A percentile compares a stretch with the other conserved stretches of the same genome.
Evolutionary conservation across 805 yeast species (phyloP).

Genomic region (Lachancea nothofagi): DNA sequence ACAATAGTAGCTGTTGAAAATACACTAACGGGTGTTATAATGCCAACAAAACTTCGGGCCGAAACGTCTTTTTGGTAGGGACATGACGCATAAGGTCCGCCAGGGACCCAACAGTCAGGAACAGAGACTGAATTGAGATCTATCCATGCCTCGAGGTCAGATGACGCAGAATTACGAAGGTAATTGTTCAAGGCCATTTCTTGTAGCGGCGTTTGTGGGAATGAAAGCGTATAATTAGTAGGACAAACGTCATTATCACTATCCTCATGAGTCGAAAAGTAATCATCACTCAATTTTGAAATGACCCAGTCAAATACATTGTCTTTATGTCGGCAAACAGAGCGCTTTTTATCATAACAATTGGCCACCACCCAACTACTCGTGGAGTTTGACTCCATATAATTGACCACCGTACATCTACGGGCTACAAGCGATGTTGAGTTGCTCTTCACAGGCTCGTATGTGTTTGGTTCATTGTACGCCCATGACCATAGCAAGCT

Average conservation of each 20-base stretch:
- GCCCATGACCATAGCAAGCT: conserved; percentile 73
- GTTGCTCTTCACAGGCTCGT: conserved; percentile 12
- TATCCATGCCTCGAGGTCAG: conserved; percentile 48
- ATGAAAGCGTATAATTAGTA: conserved; percentile 34
- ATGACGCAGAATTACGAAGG: conserved; percentile 12
- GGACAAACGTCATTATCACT: conserved; percentile 33
- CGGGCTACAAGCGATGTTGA: conserved; percentile 32
- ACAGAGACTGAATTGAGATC: conserved; percentile 74
- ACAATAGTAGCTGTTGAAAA: conserved; percentile 49
- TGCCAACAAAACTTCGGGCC: conserved; percentile 49
- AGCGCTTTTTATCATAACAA: conserved; percentile 51
- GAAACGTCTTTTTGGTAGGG: conserved; percentile 63
- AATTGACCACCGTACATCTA: conserved; percentile 41
- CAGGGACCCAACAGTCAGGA: conserved; percentile 75
- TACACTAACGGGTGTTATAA: conserved; percentile 62
- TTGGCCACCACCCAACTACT: conserved; percentile 62
- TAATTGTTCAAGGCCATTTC: conserved; percentile 29
- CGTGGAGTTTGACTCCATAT: conserved; percentile 14
- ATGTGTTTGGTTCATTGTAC: conserved; percentile 42
- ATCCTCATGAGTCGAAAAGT: conserved; percentile 37
- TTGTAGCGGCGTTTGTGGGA: conserved; percentile 49
- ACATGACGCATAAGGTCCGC: conserved; percentile 72
- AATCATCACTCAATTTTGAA: conserved; percentile 32
- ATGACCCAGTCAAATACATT: conserved; percentile 43
- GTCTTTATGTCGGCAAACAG: conserved; percentile 48